phyloP scores from a whole-genome alignment of 768 basidiomycete genomes.

The Suillus americanus region DNA sequence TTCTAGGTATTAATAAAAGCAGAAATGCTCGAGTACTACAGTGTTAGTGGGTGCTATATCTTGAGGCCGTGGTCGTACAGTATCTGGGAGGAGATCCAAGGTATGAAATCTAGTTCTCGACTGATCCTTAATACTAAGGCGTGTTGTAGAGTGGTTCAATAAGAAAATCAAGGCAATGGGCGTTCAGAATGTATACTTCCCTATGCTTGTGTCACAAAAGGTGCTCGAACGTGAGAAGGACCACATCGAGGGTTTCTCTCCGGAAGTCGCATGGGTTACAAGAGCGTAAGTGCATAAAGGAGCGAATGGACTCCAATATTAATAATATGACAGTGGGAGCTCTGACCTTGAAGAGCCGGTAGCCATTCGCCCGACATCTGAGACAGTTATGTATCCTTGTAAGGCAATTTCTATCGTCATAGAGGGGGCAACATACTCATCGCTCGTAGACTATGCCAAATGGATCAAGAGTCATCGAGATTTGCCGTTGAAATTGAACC shows the following conservation, averaged over 20 bases:
- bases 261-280: constrained; percentile 99
- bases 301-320: background rate
- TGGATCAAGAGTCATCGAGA: constrained; percentile 99
- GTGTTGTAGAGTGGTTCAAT: constrained; percentile 83
- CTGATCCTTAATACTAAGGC: background rate
- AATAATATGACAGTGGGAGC: constrained; percentile 56
- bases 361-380: constrained; percentile 96
- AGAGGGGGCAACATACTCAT: background rate
- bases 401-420: constrained; percentile 26
- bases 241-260: constrained; percentile 98
- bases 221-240: constrained; percentile 97
- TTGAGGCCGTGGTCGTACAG: constrained; percentile 96
- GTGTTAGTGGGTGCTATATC: constrained; percentile 97
- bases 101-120: constrained; percentile 38
- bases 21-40: constrained; percentile 99
- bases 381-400: constrained; percentile 99
- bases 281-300: constrained; percentile 65
- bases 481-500: constrained; percentile 94
- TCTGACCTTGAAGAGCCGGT: constrained; percentile 97
- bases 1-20: constrained; percentile 91
- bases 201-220: constrained; percentile 94
- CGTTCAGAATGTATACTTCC: constrained; percentile 98
- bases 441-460: constrained; percentile 83
- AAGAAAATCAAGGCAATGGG: constrained; percentile 87
- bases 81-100: constrained; percentile 96